Evolutionary conservation across 2,329 filamentous ascomycete genomes (phyloP).

Genomic region (Fusarium palustre): DNA sequence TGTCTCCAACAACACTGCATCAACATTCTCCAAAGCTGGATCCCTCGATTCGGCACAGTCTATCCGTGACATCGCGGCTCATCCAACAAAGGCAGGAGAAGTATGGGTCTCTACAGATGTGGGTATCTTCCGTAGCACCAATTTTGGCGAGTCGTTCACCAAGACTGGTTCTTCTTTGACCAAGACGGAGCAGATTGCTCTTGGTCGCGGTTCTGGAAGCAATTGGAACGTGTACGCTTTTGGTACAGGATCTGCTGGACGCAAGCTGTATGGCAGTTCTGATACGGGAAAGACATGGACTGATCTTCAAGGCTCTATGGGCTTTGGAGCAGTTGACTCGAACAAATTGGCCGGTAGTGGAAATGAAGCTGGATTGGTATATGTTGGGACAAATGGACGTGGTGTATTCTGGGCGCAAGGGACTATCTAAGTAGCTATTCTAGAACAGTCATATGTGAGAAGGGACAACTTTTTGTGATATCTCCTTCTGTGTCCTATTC

Average conservation of each 20-base stretch:
- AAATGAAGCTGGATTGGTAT: conserved; percentile 59
- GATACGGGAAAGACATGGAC: conserved; percentile 59
- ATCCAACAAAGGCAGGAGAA: conserved; percentile 69
- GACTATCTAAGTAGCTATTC: background rate
- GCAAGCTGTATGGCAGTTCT: conserved; percentile 59
- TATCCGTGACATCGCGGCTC: conserved; percentile 67
- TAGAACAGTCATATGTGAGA: background rate
- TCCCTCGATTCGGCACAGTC: conserved; percentile 55
- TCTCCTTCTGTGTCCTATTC: background rate
- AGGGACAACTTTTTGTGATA: background rate
- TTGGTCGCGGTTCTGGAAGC: conserved; percentile 55
- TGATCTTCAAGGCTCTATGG: conserved; percentile 58
- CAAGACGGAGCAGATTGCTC: conserved; percentile 57
- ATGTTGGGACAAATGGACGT: conserved; percentile 63
- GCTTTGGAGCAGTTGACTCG: conserved; percentile 59
- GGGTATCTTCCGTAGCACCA: conserved; percentile 65
- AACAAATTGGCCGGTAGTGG: conserved; percentile 58
- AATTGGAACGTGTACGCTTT: conserved; percentile 63
- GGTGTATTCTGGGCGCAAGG: conserved; percentile 54
- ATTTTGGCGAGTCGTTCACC: conserved; percentile 63
- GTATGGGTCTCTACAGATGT: conserved; percentile 68
- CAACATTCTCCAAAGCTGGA: conserved; percentile 57
- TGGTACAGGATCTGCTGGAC: conserved; percentile 56
- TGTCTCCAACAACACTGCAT: conserved; percentile 61
- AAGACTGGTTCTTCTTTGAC: conserved; percentile 53